Percentiles rank a stretch among this genome's conserved stretches.
Conservation (phyloP, 2,329 filamentous ascomycete species). For the Fusarium sp. region DNA sequence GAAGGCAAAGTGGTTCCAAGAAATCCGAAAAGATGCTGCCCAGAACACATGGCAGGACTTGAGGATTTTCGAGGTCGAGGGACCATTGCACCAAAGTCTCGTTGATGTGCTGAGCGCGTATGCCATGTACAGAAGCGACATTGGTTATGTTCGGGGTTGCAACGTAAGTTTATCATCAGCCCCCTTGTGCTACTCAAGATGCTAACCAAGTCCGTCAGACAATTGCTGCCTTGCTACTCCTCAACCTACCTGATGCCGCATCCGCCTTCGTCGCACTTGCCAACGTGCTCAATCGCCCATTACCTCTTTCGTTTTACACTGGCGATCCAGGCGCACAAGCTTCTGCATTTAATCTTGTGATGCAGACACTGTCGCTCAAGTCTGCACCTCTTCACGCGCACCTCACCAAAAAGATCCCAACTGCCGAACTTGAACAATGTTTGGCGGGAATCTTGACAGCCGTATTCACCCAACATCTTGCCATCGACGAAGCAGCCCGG, state of each 20-base stretch:
- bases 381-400: constrained; percentile 72
- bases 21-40: constrained; percentile 72
- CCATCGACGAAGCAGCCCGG: constrained; percentile 76
- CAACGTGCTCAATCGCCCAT: constrained; percentile 80
- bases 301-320: constrained; percentile 81
- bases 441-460: constrained; percentile 71
- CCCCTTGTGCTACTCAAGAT: constrained; percentile 11
- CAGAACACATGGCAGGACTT: constrained; percentile 76
- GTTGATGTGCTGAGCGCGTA: constrained; percentile 82
- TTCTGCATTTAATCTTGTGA: constrained; percentile 75
- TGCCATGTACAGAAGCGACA: constrained; percentile 83
- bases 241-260: constrained; percentile 74
- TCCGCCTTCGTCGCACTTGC: constrained; percentile 77
- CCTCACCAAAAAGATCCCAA: constrained; percentile 63
- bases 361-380: constrained; percentile 74
- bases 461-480: constrained; percentile 72
- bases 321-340: constrained; percentile 75
- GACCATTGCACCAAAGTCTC: constrained; percentile 74
- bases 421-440: constrained; percentile 63
- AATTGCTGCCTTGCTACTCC: constrained; percentile 77
- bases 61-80: constrained; percentile 75
- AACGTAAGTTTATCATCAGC: constrained; percentile 67
- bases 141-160: constrained; percentile 80
- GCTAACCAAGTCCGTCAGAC: constrained; percentile 59
- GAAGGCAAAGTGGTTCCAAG: constrained; percentile 70